Conservation (phyloP, 2,329 filamentous ascomycete species). For the Trichoderma asperellum region DNA sequence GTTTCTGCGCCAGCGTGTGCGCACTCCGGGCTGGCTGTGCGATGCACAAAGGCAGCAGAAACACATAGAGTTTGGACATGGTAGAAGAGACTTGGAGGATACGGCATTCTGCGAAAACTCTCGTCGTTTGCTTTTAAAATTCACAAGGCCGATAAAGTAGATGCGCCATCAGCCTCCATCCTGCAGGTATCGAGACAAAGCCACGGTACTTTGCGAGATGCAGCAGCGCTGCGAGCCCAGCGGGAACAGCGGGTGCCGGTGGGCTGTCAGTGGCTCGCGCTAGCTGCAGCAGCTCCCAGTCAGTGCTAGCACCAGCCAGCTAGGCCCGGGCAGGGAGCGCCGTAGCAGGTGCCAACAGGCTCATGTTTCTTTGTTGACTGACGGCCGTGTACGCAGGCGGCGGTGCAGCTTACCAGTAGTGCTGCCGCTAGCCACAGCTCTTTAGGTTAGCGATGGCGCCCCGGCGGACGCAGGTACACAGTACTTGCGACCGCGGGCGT, state of each 20-base stretch:
- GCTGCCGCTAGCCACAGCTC: constrained; percentile 3
- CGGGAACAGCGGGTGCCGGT: constrained; percentile 24
- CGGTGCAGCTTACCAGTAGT: background rate
- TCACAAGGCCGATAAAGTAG: background rate
- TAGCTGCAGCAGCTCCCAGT: constrained; percentile 9
- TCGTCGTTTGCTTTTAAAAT: background rate
- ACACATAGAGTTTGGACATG: background rate
- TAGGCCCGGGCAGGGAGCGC: background rate
- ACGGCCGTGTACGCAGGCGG: background rate
- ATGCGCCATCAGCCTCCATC: background rate
- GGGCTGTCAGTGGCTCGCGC: constrained; percentile 22
- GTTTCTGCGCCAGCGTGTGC: background rate
- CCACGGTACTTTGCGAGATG: no score
- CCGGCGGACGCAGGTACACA: constrained; percentile 21
- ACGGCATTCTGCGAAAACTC: background rate
- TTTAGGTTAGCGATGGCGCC: background rate
- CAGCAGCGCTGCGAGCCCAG: background rate
- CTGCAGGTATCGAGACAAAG: background rate
- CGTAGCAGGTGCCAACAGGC: background rate
- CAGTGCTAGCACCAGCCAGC: background rate
- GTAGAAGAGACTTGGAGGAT: background rate
- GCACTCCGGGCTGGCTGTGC: background rate
- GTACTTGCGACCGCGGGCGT: constrained; percentile 13
- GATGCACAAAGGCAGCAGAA: background rate
- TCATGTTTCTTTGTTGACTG: background rate